Evolutionary conservation across 768 basidiomycete genomes (phyloP), one percentile per base, ranked within the genome.

Genomic region (Tricholoma sp.): DNA sequence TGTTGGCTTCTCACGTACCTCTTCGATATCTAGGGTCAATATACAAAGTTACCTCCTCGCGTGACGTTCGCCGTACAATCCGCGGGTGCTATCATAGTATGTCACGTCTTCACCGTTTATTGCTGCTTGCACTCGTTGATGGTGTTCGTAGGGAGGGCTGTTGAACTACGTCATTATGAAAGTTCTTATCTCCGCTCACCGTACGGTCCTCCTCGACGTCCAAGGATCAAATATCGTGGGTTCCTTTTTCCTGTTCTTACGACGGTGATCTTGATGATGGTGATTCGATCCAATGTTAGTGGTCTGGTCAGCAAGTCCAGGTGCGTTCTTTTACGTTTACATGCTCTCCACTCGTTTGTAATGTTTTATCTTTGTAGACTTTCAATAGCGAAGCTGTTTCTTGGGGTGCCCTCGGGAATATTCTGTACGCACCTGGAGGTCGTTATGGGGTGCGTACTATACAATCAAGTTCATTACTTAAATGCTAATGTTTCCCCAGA

Each of bases 21-120:
- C 11, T 34, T 16, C 14, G 21, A 7, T 34, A 3, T 37, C 32
- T 39, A 67, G 65, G 74, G 72, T 32, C 76, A 77, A 64, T 73
- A 78, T 63, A 76, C 78, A 21, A 86, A 86, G 70, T 76, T 87
- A 41, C 83, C 85, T 35, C 85, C 85, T 46, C 81, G 84, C 8
- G 79, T 79, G 32, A 81, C 85, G 2, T 86, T 88, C 67, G 74
- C 77, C 18, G 82, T 82, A 6, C 84, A 86, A 63, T 76, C 73
- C 31, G 53, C 78, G 47, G 84, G 86, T 1, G 80, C 83, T 5
- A 67, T 87, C 43, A 69, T 86, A 32, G 84, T 81, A 54, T 58
- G 75, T 63, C 35, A 11, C 21, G 34, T 29, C 3, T 27, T n/a
- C 10, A 32, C 31, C 19, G n/a, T 19, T 12, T 8, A 11, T 8